Percentiles rank a stretch among this genome's conserved stretches.
Evolutionary conservation across 2,329 filamentous ascomycete genomes (phyloP).

Genomic region (Pyrenophora teres): DNA sequence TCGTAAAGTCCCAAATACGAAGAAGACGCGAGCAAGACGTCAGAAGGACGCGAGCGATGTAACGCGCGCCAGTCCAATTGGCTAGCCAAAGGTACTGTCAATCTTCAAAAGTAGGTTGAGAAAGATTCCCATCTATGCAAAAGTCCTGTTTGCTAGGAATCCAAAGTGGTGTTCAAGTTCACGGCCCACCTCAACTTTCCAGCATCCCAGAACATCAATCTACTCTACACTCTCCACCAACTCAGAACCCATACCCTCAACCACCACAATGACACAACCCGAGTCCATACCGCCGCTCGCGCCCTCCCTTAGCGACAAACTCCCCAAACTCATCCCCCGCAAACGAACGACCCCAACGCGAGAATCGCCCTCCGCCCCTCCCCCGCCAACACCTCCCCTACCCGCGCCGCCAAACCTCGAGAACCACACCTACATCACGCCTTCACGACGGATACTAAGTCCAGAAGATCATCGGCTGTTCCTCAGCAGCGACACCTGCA

Average conservation of each 20-base stretch:
- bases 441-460: slow-evolving; percentile 81
- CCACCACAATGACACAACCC: slow-evolving; percentile 20
- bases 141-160: too few species aligned
- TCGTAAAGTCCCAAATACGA: too few species aligned
- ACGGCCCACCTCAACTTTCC: too few species aligned
- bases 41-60: too few species aligned
- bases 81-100: too few species aligned
- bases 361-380: slow-evolving; percentile 53
- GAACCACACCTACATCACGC: slow-evolving; percentile 66
- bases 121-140: too few species aligned
- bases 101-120: too few species aligned
- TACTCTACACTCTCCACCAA: neutral
- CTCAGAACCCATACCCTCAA: neutral
- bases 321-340: slow-evolving; percentile 46
- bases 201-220: neutral
- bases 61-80: too few species aligned
- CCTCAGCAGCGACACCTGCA: slow-evolving; percentile 73
- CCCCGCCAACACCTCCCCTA: slow-evolving; percentile 76
- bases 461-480: slow-evolving; percentile 80
- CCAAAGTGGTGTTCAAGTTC: too few species aligned
- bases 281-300: slow-evolving; percentile 17
- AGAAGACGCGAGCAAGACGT: too few species aligned
- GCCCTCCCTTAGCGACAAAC: slow-evolving; percentile 32
- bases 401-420: slow-evolving; percentile 68
- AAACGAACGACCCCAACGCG: slow-evolving; percentile 29